phyloP scores from a whole-genome alignment of 805 yeast species.

The Candida nonsorbophila region DNA sequence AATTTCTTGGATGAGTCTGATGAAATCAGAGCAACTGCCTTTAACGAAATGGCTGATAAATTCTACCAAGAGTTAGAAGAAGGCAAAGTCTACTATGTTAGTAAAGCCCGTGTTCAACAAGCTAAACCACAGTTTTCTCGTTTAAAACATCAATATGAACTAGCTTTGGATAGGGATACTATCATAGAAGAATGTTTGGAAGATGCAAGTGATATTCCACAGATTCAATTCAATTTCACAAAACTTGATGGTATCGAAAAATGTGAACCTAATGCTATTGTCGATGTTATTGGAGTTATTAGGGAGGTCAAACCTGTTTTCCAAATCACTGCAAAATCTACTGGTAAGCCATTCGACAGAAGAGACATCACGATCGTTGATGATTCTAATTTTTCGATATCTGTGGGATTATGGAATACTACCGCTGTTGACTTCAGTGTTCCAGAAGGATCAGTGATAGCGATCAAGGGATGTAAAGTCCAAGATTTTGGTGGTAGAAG shows the following conservation, averaged over 20 bases:
- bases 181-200: slow-evolving; percentile 64
- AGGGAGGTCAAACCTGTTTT: slow-evolving; percentile 69
- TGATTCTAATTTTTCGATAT: slow-evolving; percentile 68
- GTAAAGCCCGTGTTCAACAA: slow-evolving; percentile 73
- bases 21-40: slow-evolving; percentile 93
- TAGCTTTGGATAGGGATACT: slow-evolving; percentile 75
- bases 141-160: slow-evolving; percentile 83
- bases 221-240: slow-evolving; percentile 69
- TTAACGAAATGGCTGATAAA: slow-evolving; percentile 79
- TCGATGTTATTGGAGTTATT: slow-evolving; percentile 86
- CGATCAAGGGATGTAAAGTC: slow-evolving; percentile 85
- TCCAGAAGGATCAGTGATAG: slow-evolving; percentile 79
- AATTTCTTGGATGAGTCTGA: slow-evolving; percentile 91
- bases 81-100: slow-evolving; percentile 81
- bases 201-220: slow-evolving; percentile 59
- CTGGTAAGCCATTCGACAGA: slow-evolving; percentile 89
- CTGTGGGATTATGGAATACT: slow-evolving; percentile 87
- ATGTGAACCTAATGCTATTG: slow-evolving; percentile 62
- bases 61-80: slow-evolving; percentile 74
- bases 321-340: slow-evolving; percentile 77
- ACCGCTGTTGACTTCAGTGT: slow-evolving; percentile 72
- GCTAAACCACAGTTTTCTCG: slow-evolving; percentile 85
- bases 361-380: slow-evolving; percentile 87
- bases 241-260: slow-evolving; percentile 61
- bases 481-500: slow-evolving; percentile 86